Conservation (phyloP, 1,284 basidiomycete species). For the Moesziomyces globuligerus region DNA sequence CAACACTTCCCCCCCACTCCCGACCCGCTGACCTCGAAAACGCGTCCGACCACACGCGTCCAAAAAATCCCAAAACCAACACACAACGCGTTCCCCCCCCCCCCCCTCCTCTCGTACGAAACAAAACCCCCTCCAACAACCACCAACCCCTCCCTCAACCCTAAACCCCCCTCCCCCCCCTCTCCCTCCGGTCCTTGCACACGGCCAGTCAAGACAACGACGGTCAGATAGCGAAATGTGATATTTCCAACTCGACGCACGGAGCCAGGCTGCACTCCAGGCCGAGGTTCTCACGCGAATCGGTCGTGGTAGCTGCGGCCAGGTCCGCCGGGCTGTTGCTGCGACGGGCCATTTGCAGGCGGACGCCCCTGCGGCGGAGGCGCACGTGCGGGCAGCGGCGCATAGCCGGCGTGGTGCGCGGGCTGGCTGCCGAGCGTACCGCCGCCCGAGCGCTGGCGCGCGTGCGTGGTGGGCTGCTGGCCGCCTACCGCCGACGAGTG, state of each 20-base stretch:
- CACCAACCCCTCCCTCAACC: not conserved
- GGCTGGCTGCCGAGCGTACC: not conserved
- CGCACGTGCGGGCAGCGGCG: not conserved
- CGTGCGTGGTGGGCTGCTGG: constrained; percentile 20
- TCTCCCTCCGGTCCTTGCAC: too few species aligned
- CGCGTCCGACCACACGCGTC: not conserved
- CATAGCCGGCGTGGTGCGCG: not conserved
- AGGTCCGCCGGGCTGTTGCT: too few species aligned
- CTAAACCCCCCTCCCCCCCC: too few species aligned
- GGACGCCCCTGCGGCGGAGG: not conserved
- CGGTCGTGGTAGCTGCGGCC: constrained; percentile 34
- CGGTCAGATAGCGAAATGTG: too few species aligned
- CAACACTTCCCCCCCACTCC: not conserved
- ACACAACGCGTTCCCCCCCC: constrained; percentile 4
- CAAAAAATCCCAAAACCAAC: not conserved
- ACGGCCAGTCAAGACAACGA: too few species aligned
- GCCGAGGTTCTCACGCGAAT: too few species aligned
- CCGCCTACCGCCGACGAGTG: constrained; percentile 45
- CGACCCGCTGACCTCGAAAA: too few species aligned
- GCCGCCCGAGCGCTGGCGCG: constrained; percentile 36
- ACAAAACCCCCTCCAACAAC: not conserved
- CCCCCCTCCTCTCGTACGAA: constrained; percentile 6
- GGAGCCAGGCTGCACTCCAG: too few species aligned
- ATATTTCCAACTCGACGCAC: too few species aligned
- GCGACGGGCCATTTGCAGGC: not conserved